Base-by-base conservation (phyloP, 495 filamentous ascomycete genomes). In the Penicillium herquei region DNA sequence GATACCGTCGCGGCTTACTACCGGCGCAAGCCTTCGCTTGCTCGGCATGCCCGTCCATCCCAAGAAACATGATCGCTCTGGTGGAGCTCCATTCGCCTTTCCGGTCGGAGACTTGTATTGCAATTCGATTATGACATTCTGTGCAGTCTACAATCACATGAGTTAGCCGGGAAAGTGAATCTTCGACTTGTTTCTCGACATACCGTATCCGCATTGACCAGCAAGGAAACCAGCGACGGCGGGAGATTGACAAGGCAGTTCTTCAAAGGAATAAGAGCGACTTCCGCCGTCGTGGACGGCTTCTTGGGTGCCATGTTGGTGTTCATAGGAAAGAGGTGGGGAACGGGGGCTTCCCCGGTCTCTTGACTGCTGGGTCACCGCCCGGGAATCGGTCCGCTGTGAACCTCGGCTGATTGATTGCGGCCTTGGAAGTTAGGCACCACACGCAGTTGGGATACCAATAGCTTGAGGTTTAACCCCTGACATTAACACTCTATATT, bases 41-140 rank as follows among this genome's bases (percentile, higher is more conserved):
- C 91, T 96, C 58, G 88, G 86, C 90, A 98, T 94, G 56, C 94
- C 94, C 14, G 94, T 96, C 95, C 95, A 98, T 62, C 94, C 94
- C 43, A 94, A 76, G 59, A 86, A 96, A 59, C 92, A 81, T 50
- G 90, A 92, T 59, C 79, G 87, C 65, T 81, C 81, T 26, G 76
- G 70, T 45, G 78, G 63, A 58, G 67, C 70, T 49, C 74, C 75
- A 66, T 71, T 66, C 64, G 66, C 49, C 68, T 76, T 71, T 9
- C 55, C 62, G n/a, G 65, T 56, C n/a, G 63, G 52, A 13, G 77
- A 70, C 49, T 81, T 81, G 66, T 84, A 89, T 62, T 78, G 85
- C 40, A 98, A 79, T 70, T 98, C 94, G 68, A 98, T 87, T 55
- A 98, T 81, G 59, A 97, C 90, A 88, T 97, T 96, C 70, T 98